Conservation (phyloP, 106 monocot genomes). For the Ottelia alismoides region DNA sequence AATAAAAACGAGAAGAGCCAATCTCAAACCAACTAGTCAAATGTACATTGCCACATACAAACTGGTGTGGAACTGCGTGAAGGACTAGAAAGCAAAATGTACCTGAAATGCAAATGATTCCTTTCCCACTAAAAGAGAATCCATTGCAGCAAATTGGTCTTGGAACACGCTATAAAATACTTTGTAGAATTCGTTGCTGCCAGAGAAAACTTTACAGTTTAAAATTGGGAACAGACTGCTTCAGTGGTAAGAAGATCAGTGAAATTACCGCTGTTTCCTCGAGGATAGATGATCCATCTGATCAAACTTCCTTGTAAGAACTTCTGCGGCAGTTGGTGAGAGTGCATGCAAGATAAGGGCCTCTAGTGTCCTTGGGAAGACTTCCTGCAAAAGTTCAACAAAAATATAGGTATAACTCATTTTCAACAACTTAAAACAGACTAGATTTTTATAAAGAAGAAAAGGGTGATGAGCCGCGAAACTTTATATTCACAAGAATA, state of each 20-base stretch:
- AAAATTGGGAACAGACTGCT: too few relatives aligned
- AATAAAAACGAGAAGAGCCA: too few relatives aligned
- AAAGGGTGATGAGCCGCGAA: too few relatives aligned
- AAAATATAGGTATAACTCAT: constrained; percentile 3
- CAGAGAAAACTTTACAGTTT: background rate
- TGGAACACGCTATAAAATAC: constrained; percentile 74
- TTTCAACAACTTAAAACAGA: too few relatives aligned
- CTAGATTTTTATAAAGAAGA: too few relatives aligned
- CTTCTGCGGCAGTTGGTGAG: constrained; percentile 64
- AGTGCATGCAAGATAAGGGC: constrained; percentile 61
- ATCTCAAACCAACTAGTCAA: too few relatives aligned
- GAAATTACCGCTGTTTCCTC: constrained; percentile 55
- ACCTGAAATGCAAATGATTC: constrained; percentile 88
- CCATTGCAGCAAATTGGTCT: constrained; percentile 83
- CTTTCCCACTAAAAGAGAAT: constrained; percentile 66
- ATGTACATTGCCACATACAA: too few relatives aligned
- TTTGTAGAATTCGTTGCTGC: constrained; percentile 77
- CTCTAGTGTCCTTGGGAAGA: constrained; percentile 87
- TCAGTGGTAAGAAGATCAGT: too few relatives aligned
- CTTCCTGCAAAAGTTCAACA: constrained; percentile 73
- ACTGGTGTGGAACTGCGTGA: too few relatives aligned
- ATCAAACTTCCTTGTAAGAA: constrained; percentile 91
- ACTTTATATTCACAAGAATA: too few relatives aligned
- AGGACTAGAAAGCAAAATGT: too few relatives aligned
- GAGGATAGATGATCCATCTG: constrained; percentile 56